Conservation (phyloP, 2,329 filamentous ascomycete species). For the Didymella lethalis region DNA sequence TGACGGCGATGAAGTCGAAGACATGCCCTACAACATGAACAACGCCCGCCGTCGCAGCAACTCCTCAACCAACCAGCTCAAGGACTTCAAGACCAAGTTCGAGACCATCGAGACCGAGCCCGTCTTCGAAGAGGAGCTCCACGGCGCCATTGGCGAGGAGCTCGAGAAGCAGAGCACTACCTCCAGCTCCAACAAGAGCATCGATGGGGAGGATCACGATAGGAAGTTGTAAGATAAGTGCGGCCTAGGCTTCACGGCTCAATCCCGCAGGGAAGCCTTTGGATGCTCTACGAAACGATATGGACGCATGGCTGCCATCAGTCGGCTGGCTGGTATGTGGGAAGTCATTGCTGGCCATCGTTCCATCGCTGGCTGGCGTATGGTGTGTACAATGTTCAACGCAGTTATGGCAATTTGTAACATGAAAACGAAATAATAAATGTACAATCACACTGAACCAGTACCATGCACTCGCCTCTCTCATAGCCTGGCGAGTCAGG, state of each 20-base stretch:
- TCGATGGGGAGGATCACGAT: slow-evolving; percentile 61
- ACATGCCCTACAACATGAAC: slow-evolving; percentile 82
- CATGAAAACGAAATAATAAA: slow-evolving; percentile 16
- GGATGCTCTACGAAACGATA: slow-evolving; percentile 15
- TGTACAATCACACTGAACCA: neutral
- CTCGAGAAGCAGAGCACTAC: slow-evolving; percentile 62
- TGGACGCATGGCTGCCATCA: slow-evolving; percentile 27
- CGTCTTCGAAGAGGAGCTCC: slow-evolving; percentile 86
- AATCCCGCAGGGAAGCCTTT: slow-evolving; percentile 20
- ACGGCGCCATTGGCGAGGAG: slow-evolving; percentile 69
- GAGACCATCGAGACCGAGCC: slow-evolving; percentile 88
- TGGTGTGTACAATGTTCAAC: slow-evolving; percentile 38
- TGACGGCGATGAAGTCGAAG: slow-evolving; percentile 81
- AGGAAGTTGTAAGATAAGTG: slow-evolving; percentile 54
- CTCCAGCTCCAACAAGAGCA: slow-evolving; percentile 65
- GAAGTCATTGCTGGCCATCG: slow-evolving; percentile 25
- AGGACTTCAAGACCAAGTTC: slow-evolving; percentile 95
- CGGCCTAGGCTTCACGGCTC: slow-evolving; percentile 14
- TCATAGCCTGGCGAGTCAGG: neutral
- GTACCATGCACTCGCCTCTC: neutral
- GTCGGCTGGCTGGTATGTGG: slow-evolving; percentile 34
- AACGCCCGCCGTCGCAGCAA: slow-evolving; percentile 93
- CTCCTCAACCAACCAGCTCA: slow-evolving; percentile 76
- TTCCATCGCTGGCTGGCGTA: slow-evolving; percentile 25
- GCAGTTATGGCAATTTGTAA: slow-evolving; percentile 31